Conservation (phyloP, 1,139 yeast genomes). For the Geotrichum klebahnii region DNA sequence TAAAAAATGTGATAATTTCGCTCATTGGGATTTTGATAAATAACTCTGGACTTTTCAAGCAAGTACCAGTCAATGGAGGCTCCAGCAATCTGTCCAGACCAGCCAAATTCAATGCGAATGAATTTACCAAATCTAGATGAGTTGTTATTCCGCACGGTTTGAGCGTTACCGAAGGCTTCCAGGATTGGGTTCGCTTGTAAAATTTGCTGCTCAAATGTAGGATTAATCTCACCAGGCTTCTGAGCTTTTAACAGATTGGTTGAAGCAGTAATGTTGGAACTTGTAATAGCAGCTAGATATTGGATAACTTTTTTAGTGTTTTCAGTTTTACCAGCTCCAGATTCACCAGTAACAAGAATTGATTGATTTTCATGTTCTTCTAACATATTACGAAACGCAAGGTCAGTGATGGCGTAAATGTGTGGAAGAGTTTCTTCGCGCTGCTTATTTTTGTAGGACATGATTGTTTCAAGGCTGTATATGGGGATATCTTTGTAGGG, state of each 20-base stretch:
- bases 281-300: slow-evolving; percentile 74
- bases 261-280: slow-evolving; percentile 23
- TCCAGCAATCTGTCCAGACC: slow-evolving; percentile 66
- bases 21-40: slow-evolving; percentile 69
- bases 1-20: slow-evolving; percentile 92
- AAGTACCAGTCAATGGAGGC: slow-evolving; percentile 94
- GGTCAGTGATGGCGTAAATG: slow-evolving; percentile 86
- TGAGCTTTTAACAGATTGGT: slow-evolving; percentile 9
- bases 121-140: slow-evolving; percentile 97
- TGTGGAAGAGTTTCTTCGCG: slow-evolving; percentile 63
- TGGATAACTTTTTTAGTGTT: slow-evolving; percentile 95
- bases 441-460: slow-evolving; percentile 48
- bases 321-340: slow-evolving; percentile 98
- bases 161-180: slow-evolving; percentile 97
- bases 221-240: slow-evolving; percentile 26
- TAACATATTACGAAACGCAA: slow-evolving; percentile 74
- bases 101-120: slow-evolving; percentile 74
- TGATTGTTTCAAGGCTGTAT: slow-evolving; percentile 58
- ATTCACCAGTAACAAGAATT: slow-evolving; percentile 93
- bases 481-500: slow-evolving; percentile 81
- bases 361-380: slow-evolving; percentile 75
- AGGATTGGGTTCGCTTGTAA: slow-evolving; percentile 91
- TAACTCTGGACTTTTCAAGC: slow-evolving; percentile 89
- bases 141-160: slow-evolving; percentile 88
- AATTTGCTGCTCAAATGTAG: slow-evolving; percentile 72